A percentile compares a stretch with the other conserved stretches of the same genome.
phyloP scores from a whole-genome alignment of 805 yeast species.

The Lachancea thermotolerans region DNA sequence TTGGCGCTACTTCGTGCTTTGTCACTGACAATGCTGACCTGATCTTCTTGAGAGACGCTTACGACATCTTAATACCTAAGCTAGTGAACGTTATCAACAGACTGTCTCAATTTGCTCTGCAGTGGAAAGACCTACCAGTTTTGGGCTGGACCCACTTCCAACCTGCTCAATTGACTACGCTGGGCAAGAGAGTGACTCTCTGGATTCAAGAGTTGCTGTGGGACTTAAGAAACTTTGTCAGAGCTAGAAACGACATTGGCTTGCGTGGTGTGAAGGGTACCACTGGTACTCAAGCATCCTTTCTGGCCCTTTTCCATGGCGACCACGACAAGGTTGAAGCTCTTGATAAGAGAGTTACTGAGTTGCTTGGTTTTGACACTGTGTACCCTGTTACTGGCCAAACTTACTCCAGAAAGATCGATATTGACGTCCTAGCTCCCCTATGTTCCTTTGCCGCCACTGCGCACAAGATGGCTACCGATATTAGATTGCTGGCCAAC shows the following conservation, averaged over 20 bases:
- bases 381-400: slow-evolving; percentile 98
- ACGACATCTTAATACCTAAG: slow-evolving; percentile 88
- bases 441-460: slow-evolving; percentile 92
- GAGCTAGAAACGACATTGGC: slow-evolving; percentile 96
- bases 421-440: slow-evolving; percentile 88
- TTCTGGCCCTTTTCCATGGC: slow-evolving; percentile 91
- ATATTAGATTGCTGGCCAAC: slow-evolving; percentile 89
- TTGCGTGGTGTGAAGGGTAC: slow-evolving; percentile 98
- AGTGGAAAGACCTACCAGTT: slow-evolving; percentile 92
- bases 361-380: slow-evolving; percentile 85
- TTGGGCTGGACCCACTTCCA: slow-evolving; percentile 99
- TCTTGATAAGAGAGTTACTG: slow-evolving; percentile 85
- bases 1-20: slow-evolving; percentile 97
- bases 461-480: slow-evolving; percentile 97
- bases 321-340: slow-evolving; percentile 94
- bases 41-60: slow-evolving; percentile 92
- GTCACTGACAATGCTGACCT: slow-evolving; percentile 98
- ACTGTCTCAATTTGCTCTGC: slow-evolving; percentile 77
- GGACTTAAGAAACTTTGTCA: slow-evolving; percentile 92
- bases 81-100: slow-evolving; percentile 93
- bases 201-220: slow-evolving; percentile 97
- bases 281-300: slow-evolving; percentile 97
- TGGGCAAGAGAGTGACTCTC: slow-evolving; percentile 94
- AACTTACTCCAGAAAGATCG: slow-evolving; percentile 98
- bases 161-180: slow-evolving; percentile 98